Percentiles rank a stretch among this genome's conserved stretches.
Conservation (phyloP, 768 basidiomycete species). For the Podaxis sp. region DNA sequence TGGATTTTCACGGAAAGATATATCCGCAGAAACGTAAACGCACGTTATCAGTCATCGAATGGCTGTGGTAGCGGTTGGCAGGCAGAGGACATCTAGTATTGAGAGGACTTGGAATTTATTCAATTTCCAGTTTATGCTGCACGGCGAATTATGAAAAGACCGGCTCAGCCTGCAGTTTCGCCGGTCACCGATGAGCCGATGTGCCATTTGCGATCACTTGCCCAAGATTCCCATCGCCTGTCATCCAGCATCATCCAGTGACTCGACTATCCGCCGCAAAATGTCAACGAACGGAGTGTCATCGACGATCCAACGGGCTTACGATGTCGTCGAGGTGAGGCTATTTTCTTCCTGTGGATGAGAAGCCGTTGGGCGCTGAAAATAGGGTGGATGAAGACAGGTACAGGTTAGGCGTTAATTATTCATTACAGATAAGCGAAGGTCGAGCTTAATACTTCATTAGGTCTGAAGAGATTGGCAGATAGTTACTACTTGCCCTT, state of each 20-base stretch:
- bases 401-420: neutral
- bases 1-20: too few species aligned
- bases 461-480: conserved; percentile 41
- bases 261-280: neutral
- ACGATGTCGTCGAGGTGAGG: conserved; percentile 6
- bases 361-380: neutral
- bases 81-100: too few species aligned
- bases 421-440: neutral
- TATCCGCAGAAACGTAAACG: too few species aligned
- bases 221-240: neutral
- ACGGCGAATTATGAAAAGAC: neutral
- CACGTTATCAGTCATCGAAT: too few species aligned
- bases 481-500: conserved; percentile 56
- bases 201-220: neutral
- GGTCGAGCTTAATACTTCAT: neutral
- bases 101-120: too few species aligned
- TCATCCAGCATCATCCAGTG: neutral
- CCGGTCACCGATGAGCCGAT: neutral
- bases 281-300: neutral
- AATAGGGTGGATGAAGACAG: neutral
- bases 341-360: neutral
- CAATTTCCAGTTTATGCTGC: neutral
- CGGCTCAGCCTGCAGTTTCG: neutral
- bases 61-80: too few species aligned
- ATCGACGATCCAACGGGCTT: neutral